A percentile compares a stretch with the other conserved stretches of the same genome.
These are phyloP conservation scores for Ophiostoma ulmi DNA, from an alignment of 2,329 filamentous ascomycete species.

Conservation along the genomic window DNA sequence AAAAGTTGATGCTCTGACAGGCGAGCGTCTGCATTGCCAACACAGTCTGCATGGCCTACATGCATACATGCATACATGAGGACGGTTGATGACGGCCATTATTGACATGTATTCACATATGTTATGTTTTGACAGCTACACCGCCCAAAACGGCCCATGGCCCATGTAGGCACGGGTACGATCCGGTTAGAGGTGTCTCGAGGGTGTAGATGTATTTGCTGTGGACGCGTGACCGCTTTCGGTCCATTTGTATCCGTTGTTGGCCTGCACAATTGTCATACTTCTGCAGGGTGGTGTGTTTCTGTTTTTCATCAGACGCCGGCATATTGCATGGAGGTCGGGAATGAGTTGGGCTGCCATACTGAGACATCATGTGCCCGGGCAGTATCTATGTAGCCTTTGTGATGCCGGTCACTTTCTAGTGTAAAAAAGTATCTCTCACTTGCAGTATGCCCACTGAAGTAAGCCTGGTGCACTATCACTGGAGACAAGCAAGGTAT, in stretches of 20 bases:
- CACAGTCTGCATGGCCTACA: slow-evolving; percentile 10
- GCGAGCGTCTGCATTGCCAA: slow-evolving; percentile 5
- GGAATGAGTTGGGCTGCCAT: not conserved
- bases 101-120: not conserved
- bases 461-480: not conserved
- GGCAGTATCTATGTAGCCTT: not conserved
- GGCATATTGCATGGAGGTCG: not conserved
- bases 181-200: not conserved
- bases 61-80: slow-evolving; percentile 7
- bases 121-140: not conserved
- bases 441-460: not conserved
- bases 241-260: not conserved
- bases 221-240: not conserved
- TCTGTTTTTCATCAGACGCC: not conserved
- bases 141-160: not conserved
- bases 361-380: not conserved
- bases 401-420: too few relatives aligned
- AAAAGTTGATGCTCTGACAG: not conserved
- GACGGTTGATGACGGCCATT: not conserved
- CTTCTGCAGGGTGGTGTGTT: not conserved
- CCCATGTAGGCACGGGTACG: not conserved
- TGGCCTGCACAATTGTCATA: not conserved
- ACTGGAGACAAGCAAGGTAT: not conserved
- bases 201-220: not conserved
- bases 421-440: too few relatives aligned